Conservation (phyloP, 192 early-diverging fungal species). For the Diversispora epigaea region DNA sequence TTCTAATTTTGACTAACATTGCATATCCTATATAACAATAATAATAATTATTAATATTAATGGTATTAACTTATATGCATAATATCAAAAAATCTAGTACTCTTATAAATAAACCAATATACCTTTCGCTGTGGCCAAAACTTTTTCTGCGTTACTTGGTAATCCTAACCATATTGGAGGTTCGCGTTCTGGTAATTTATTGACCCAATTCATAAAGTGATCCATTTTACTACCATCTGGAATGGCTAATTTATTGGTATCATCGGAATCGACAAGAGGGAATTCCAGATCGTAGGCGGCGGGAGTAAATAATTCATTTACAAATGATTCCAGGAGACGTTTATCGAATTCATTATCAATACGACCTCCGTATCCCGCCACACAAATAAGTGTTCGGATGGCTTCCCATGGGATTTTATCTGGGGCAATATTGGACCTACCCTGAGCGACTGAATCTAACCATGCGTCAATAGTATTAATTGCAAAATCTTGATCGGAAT, state of each 20-base stretch:
- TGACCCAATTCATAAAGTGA: conserved; percentile 89
- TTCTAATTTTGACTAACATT: conserved; percentile 82
- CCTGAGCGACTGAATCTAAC: conserved; percentile 78
- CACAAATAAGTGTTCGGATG: conserved; percentile 76
- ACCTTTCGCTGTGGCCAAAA: conserved; percentile 84
- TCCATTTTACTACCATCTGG: conserved; percentile 87
- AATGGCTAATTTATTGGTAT: conserved; percentile 51
- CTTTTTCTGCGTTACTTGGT: conserved; percentile 88
- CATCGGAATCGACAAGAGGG: conserved; percentile 58
- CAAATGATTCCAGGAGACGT: conserved; percentile 79
- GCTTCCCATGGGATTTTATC: conserved; percentile 97
- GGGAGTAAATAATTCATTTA: conserved; percentile 76
- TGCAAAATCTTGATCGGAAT: conserved; percentile 93
- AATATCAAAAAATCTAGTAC: not conserved
- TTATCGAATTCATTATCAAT: conserved; percentile 95
- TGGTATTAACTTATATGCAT: conserved; percentile 14
- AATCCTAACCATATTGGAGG: conserved; percentile 98
- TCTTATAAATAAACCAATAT: not conserved
- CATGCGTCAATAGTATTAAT: conserved; percentile 87
- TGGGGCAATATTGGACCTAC: conserved; percentile 87
- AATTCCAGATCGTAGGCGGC: conserved; percentile 81
- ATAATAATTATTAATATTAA: not conserved
- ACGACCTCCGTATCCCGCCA: conserved; percentile 95
- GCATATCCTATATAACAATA: conserved; percentile 50
- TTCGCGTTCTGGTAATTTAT: conserved; percentile 82